Percentiles rank a stretch among this genome's conserved stretches.
Evolutionary conservation across 345 rosid genomes (phyloP).

Genomic region (Aurinia saxatilis): DNA sequence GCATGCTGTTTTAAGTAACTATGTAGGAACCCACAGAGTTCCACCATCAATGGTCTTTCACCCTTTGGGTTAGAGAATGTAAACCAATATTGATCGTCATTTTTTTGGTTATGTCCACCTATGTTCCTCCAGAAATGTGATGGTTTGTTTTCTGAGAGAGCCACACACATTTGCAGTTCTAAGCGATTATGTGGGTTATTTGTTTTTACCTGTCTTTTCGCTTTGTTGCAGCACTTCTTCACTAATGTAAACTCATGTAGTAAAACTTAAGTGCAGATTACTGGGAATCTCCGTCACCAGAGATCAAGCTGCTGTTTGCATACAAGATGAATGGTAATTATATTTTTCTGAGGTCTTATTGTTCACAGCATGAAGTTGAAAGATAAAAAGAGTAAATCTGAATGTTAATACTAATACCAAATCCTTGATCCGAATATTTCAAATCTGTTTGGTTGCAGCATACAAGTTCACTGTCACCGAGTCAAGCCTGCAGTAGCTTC

Average conservation of each 20-base stretch:
- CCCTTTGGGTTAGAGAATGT: background rate
- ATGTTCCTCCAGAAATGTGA: background rate
- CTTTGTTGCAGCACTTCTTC: background rate
- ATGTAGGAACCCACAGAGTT: conserved; percentile 7
- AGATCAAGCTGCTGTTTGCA: background rate
- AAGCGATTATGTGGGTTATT: background rate
- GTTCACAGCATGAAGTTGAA: background rate
- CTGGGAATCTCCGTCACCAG: background rate
- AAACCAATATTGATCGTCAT: background rate
- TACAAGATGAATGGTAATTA: background rate
- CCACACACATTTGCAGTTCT: no score
- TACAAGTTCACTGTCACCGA: background rate
- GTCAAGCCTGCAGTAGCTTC: background rate
- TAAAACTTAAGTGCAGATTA: background rate
- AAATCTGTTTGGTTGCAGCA: background rate
- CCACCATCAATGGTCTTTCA: background rate
- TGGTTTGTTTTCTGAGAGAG: background rate
- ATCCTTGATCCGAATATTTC: background rate
- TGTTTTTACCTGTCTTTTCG: background rate
- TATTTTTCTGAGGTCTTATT: background rate
- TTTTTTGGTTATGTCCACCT: background rate
- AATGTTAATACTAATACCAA: no score
- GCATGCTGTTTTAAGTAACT: background rate
- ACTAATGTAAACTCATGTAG: background rate
- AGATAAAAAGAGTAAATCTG: background rate